Evolutionary conservation across 208 protist species (phyloP), one percentile per base, ranked within the genome.

Genomic region (Leishmania tropica): DNA sequence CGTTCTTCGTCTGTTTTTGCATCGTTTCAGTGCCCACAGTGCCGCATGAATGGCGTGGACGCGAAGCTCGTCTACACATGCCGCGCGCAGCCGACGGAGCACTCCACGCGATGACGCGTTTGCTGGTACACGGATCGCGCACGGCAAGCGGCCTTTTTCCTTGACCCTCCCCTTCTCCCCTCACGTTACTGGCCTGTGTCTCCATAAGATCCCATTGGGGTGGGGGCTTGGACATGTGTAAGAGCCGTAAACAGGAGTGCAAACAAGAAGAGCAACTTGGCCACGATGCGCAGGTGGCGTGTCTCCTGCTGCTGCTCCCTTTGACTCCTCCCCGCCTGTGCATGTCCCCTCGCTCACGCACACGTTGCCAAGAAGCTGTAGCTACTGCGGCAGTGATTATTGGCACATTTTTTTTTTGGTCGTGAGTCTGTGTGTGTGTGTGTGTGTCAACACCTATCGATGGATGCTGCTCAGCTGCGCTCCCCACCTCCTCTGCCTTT

Each of bases 1-100:
- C 87, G 93, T 17, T 77, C 94, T 15, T 86, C 88, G 35, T 75
- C 87, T 15, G 85, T 81, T 24, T 87, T 85, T 62, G 89, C 88
- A 37, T 87, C 90, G 17, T 93, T 94, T 87, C 94, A 96, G 81
- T 97, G 94, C 78, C 87, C 89, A 24, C 88, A 96, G 76, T 97
- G 94, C 64, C 86, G 92, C 13, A 87, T 96, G 88, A 85, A 87
- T n/a, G 93, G 93, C 8, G 81, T 81, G 56, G 94, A 97, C 60
- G 88, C 92, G 40, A 96, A 96, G 84, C 78, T 96, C 60, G 85
- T 97, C 19, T 96, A 96, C 85, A 95, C 88, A 1, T 76, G 87
- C 11, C 90, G 94, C 54, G 87, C 91, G 2, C 87, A 95, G 65
- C 93, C 94, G 13, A 87, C 87, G 6, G 93, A 97, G 86, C 87